Conservation (phyloP, 106 monocot genomes). For the Phalaenopsis aphrodite region DNA sequence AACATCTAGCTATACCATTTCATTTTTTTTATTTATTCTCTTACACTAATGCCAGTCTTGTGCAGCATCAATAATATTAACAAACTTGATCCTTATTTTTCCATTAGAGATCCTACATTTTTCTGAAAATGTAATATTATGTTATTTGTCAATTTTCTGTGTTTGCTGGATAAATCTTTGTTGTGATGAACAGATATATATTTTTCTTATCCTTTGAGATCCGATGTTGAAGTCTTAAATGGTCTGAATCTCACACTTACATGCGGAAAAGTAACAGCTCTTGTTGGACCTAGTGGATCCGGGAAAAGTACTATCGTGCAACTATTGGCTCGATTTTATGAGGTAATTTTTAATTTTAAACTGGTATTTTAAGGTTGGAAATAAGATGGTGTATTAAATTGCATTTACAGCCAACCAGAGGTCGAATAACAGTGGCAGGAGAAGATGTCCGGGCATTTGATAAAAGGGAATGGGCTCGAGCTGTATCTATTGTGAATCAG, state of each 20-base stretch:
- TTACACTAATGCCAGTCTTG: too few relatives aligned
- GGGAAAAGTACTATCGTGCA: constrained; percentile 99
- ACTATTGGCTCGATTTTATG: constrained; percentile 94
- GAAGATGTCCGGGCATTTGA: constrained; percentile 93
- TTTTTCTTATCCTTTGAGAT: constrained; percentile 88
- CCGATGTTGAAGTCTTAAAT: constrained; percentile 75
- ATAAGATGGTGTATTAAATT: background rate
- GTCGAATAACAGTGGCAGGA: constrained; percentile 81
- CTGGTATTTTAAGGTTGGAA: background rate
- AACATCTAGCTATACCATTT: too few relatives aligned
- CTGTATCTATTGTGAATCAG: constrained; percentile 94
- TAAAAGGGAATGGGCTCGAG: constrained; percentile 90
- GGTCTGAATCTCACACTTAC: constrained; percentile 70
- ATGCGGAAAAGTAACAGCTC: constrained; percentile 83
- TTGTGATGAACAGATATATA: constrained; percentile 55
- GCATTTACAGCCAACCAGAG: constrained; percentile 72
- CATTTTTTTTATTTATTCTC: too few relatives aligned
- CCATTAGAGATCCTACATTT: background rate
- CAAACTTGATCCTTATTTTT: background rate
- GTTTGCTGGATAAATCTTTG: background rate
- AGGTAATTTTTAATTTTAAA: constrained; percentile 36
- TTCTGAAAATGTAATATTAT: background rate
- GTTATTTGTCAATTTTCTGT: background rate
- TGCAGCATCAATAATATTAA: too few relatives aligned
- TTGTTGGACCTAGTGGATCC: constrained; percentile 96